phyloP scores from a whole-genome alignment of 208 protist genomes.

The Trypanosoma avium region DNA sequence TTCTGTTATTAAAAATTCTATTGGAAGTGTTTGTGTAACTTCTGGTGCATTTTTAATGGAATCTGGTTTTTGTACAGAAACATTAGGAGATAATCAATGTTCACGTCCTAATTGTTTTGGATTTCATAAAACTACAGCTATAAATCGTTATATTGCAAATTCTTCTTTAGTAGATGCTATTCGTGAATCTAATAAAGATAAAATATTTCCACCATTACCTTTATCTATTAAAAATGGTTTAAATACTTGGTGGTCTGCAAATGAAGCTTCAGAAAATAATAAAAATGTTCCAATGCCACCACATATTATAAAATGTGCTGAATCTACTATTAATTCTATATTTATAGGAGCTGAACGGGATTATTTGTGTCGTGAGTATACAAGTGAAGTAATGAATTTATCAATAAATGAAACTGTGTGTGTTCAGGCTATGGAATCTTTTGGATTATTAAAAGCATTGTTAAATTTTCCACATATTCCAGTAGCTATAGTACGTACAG shows the following conservation, averaged over 20 bases:
- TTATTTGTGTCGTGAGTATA: conserved; percentile 65
- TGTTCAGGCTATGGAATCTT: conserved; percentile 61
- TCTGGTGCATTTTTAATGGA: conserved; percentile 44
- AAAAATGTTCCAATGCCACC: background rate
- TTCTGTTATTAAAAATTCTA: conserved; percentile 21
- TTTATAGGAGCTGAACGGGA: conserved; percentile 50
- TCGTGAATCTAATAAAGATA: conserved; percentile 31
- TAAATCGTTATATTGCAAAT: conserved; percentile 35
- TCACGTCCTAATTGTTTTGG: conserved; percentile 46
- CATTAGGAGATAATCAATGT: conserved; percentile 38
- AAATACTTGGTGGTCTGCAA: conserved; percentile 38
- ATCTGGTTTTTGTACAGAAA: conserved; percentile 44
- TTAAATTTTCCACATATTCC: conserved; percentile 25
- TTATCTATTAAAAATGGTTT: conserved; percentile 27
- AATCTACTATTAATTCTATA: conserved; percentile 52
- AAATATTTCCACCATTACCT: conserved; percentile 40
- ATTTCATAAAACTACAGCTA: conserved; percentile 24
- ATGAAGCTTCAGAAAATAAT: conserved; percentile 42
- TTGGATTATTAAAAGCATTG: conserved; percentile 45
- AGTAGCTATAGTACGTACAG: conserved; percentile 49
- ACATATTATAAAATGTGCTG: conserved; percentile 49
- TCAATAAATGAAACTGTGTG: conserved; percentile 43
- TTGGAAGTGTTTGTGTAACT: conserved; percentile 62
- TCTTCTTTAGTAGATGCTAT: conserved; percentile 35
- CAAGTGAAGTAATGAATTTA: conserved; percentile 32